Conservation (phyloP, 441 rosid genomes). For the Melastoma candidum region DNA sequence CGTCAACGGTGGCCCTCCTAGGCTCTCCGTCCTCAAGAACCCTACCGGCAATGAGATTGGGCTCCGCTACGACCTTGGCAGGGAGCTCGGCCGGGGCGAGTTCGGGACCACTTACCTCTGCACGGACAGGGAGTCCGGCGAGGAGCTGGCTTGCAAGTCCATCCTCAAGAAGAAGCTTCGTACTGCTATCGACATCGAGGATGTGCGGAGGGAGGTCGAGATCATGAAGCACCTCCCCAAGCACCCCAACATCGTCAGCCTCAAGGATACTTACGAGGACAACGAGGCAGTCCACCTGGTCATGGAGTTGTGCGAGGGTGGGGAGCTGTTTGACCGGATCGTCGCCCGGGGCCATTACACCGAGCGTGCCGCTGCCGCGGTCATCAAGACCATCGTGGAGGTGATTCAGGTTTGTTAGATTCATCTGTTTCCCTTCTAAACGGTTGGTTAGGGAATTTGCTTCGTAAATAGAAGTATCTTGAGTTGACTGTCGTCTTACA, state of each 20-base stretch:
- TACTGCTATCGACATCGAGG: slow-evolving; percentile 62
- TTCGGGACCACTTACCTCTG: slow-evolving; percentile 60
- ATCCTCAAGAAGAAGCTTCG: slow-evolving; percentile 60
- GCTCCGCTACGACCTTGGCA: slow-evolving; percentile 37
- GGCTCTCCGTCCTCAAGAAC: slow-evolving; percentile 34
- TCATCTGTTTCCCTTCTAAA: not conserved
- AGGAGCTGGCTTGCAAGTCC: slow-evolving; percentile 54
- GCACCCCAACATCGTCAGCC: slow-evolving; percentile 50
- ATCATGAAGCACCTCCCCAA: slow-evolving; percentile 61
- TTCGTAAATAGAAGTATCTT: not conserved
- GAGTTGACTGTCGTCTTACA: no score
- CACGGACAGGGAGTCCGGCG: slow-evolving; percentile 37
- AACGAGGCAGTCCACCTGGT: slow-evolving; percentile 67
- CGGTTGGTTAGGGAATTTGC: slow-evolving; percentile 2
- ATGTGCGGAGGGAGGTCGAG: slow-evolving; percentile 65
- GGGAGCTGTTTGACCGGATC: slow-evolving; percentile 67
- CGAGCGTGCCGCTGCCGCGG: slow-evolving; percentile 65
- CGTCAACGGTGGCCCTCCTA: slow-evolving; percentile 27
- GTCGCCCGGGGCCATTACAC: slow-evolving; percentile 67
- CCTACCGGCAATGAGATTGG: slow-evolving; percentile 60
- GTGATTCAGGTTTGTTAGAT: slow-evolving; percentile 50
- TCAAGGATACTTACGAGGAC: slow-evolving; percentile 67
- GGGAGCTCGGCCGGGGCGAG: slow-evolving; percentile 70
- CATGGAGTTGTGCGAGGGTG: slow-evolving; percentile 74
- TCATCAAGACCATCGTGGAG: slow-evolving; percentile 58